A percentile compares a stretch with the other conserved stretches of the same genome.
Evolutionary conservation across 116 monocot genomes (phyloP).

Genomic region (Dioscorea cayenensis): DNA sequence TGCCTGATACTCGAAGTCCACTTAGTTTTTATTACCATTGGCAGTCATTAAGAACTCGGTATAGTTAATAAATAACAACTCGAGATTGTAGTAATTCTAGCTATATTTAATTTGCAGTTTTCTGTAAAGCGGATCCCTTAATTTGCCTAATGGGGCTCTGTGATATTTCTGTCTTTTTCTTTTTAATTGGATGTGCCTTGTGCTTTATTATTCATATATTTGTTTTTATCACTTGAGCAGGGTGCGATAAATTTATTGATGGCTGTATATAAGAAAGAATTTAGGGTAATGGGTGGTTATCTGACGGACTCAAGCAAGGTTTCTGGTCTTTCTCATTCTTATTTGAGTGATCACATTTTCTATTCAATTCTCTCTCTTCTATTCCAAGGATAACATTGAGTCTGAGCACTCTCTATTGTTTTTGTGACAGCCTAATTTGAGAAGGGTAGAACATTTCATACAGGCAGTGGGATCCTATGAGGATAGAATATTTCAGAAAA

Average conservation of each 20-base stretch:
- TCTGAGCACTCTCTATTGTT: constrained; percentile 1
- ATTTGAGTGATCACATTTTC: neutral
- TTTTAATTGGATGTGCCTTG: neutral
- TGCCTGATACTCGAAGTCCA: too few relatives aligned
- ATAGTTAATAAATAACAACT: neutral
- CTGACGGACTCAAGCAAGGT: constrained; percentile 84
- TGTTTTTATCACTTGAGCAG: constrained; percentile 25
- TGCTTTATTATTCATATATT: neutral
- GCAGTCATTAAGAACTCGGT: neutral
- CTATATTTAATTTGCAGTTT: neutral
- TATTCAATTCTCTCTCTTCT: neutral
- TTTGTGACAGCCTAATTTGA: constrained; percentile 56
- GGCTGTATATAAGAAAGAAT: constrained; percentile 96
- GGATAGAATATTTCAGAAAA: constrained; percentile 92
- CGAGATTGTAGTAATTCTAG: neutral
- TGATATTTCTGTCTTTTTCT: neutral
- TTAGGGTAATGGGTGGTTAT: constrained; percentile 75
- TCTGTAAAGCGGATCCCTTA: neutral
- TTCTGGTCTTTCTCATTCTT: constrained; percentile 3
- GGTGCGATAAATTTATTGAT: constrained; percentile 97
- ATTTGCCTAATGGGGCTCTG: neutral
- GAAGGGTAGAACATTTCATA: constrained; percentile 93
- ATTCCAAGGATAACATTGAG: neutral
- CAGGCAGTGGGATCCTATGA: constrained; percentile 90
- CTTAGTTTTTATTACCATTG: too few relatives aligned